Evolutionary conservation across 768 basidiomycete genomes (phyloP).

Genomic region (Neoboletus subvelutipes): DNA sequence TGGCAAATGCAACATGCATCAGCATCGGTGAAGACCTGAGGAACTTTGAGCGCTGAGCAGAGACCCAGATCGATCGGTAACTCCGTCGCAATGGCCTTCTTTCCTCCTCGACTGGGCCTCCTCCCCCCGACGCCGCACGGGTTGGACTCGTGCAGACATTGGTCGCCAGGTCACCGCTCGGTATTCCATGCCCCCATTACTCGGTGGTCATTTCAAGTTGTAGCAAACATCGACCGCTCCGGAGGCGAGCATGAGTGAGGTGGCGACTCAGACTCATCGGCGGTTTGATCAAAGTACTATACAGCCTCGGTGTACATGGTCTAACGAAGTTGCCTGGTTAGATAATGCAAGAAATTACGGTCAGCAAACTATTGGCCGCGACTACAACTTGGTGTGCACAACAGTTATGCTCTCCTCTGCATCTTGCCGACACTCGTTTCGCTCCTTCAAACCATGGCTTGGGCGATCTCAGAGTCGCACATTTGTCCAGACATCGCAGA

Average conservation of each 20-base stretch:
- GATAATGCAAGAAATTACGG: neutral
- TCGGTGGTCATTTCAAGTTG: neutral
- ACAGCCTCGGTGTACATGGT: neutral
- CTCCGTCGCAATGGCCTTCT: neutral
- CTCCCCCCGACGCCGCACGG: neutral
- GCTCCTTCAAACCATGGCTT: slow-evolving; percentile 15
- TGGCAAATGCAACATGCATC: no score
- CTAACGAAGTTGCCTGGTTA: neutral
- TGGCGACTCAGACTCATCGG: neutral
- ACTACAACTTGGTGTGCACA: neutral
- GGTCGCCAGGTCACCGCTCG: neutral
- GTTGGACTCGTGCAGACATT: neutral
- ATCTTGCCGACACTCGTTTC: slow-evolving; percentile 20
- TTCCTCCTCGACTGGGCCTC: neutral
- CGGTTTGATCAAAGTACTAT: neutral
- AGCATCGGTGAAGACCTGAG: no score
- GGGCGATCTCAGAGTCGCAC: slow-evolving; percentile 18
- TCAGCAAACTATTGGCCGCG: neutral
- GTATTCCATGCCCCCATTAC: neutral
- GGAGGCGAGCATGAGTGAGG: neutral
- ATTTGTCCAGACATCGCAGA: slow-evolving; percentile 20
- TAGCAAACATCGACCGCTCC: neutral
- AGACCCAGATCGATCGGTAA: neutral
- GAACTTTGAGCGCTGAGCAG: no score
- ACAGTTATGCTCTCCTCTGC: slow-evolving; percentile 23